phyloP scores from a whole-genome alignment of 1,284 basidiomycete genomes.

The Moesziomyces globuligerus region DNA sequence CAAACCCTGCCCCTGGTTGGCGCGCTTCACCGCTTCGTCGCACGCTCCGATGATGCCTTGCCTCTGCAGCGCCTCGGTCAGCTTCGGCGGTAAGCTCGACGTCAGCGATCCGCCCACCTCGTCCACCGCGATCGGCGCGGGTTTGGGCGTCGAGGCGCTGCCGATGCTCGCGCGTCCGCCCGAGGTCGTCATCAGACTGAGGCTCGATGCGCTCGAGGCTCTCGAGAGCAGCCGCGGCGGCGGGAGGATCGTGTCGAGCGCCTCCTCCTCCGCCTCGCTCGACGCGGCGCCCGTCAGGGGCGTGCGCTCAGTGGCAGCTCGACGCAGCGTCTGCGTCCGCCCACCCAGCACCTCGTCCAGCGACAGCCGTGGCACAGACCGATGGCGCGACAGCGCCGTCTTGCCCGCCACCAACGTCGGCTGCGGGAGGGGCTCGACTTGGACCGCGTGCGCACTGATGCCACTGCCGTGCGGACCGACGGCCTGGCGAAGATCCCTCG shows the following conservation, averaged over 20 bases:
- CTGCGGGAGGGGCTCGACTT: conserved; percentile 7
- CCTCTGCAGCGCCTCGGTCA: conserved; percentile 39
- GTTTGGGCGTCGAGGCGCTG: conserved; percentile 14
- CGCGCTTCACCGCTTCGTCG: conserved; percentile 5
- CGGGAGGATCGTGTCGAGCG: conserved; percentile 45
- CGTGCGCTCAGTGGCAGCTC: conserved; percentile 30
- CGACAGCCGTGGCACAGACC: conserved; percentile 37
- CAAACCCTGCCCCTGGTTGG: conserved; percentile 16
- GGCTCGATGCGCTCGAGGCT: conserved; percentile 45
- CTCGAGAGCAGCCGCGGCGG: conserved; percentile 42
- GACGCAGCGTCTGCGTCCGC: conserved; percentile 32
- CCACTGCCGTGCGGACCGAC: conserved; percentile 36
- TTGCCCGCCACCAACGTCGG: conserved; percentile 8
- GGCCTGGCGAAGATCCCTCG: conserved; percentile 26
- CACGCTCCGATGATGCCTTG: conserved; percentile 49
- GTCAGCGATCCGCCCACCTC: conserved; percentile 16
- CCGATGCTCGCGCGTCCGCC: conserved; percentile 53
- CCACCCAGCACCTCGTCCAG: conserved; percentile 42
- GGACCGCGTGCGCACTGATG: conserved; percentile 18
- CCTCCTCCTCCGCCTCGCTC: conserved; percentile 36
- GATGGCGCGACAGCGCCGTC: conserved; percentile 28
- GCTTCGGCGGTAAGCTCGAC: conserved; percentile 36
- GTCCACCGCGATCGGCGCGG: conserved; percentile 11
- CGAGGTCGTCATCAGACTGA: conserved; percentile 49
- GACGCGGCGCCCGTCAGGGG: conserved; percentile 10